These are phyloP conservation scores for Nigrospora sphaerica DNA, from an alignment of 2,329 filamentous ascomycete species.

Conservation along the genomic window DNA sequence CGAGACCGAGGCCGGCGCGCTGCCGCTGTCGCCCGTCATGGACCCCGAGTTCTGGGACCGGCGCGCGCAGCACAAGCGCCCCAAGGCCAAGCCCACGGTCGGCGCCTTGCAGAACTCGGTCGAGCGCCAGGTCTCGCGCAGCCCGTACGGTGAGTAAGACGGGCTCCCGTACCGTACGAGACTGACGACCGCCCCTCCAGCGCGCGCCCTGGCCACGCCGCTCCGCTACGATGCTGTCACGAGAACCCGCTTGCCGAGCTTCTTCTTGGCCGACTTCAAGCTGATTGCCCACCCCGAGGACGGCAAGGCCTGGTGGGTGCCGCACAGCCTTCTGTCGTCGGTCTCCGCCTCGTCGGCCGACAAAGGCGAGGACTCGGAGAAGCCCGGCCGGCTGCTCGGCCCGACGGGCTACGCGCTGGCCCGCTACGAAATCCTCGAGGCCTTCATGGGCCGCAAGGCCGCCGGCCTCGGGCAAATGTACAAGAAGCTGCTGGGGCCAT, in stretches of 20 bases:
- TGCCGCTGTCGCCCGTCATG: conserved; percentile 49
- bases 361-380: neutral
- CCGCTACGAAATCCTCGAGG: conserved; percentile 22
- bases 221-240: conserved; percentile 50
- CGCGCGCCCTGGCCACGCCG: conserved; percentile 54
- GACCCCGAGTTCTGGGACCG: conserved; percentile 41
- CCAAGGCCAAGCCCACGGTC: conserved; percentile 24
- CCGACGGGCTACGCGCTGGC: conserved; percentile 23
- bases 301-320: conserved; percentile 47
- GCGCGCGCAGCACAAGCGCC: conserved; percentile 32
- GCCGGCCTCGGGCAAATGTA: neutral
- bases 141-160: conserved; percentile 51
- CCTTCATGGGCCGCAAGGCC: conserved; percentile 7
- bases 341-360: neutral
- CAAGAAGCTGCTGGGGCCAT: conserved; percentile 6
- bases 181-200: conserved; percentile 25
- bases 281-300: conserved; percentile 48
- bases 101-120: conserved; percentile 34
- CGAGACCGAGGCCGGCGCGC: conserved; percentile 32
- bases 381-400: conserved; percentile 7
- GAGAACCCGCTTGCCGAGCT: conserved; percentile 41
- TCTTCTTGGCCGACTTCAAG: conserved; percentile 57
- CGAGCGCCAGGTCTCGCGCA: conserved; percentile 51
- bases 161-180: neutral
- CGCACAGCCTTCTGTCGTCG: conserved; percentile 25